Evolutionary conservation across 768 basidiomycete genomes (phyloP), one percentile per base, ranked within the genome.

Genomic region (Gloeopeniophorella convolvens): DNA sequence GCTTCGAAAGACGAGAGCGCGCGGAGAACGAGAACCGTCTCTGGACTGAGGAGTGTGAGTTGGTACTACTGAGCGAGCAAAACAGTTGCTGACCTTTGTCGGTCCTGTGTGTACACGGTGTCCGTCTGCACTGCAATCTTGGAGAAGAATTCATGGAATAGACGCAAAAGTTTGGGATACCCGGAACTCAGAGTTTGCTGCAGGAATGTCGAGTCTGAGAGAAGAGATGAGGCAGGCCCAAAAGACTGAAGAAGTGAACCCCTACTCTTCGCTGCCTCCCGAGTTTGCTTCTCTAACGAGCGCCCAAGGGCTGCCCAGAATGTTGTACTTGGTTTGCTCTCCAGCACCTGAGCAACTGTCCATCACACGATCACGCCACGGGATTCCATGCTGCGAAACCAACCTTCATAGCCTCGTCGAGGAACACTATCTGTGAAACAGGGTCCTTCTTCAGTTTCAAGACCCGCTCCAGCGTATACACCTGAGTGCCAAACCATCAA

Each of bases 71-170:
- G 32, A 18, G 4, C 48, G 26, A 12, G 53, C 26, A 37, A 47
- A 35, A 42, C 30, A 20, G 23, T 12, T 16, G n/a, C 54, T 9
- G 15, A 89, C 91, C 89, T 92, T 68, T 99, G 96, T 42, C 86
- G 77, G 0, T 79, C 74, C 45, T 83, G 79, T 0, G 80, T 83
- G 64, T 98, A 98, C 5, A 89, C 71, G 0, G 96, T 98, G 62
- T 98, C 95, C 1, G 96, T 96, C 63, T 97, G 89, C 10, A 95
- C 86, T 2, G 91, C 83, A 45, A 98, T 91, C 65, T 93, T 93
- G 26, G 86, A 82, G 64, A 99, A 99, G 69, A 99, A 96, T 33
- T 93, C 92, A 48, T 99, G 96, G 68, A 99, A 94, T 2, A 97
- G 75, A 9, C 96, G 79, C 8, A 99, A 65, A 3, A 99, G 72